Conservation (phyloP, 1,284 basidiomycete species). For the Ustilago trichophora region DNA sequence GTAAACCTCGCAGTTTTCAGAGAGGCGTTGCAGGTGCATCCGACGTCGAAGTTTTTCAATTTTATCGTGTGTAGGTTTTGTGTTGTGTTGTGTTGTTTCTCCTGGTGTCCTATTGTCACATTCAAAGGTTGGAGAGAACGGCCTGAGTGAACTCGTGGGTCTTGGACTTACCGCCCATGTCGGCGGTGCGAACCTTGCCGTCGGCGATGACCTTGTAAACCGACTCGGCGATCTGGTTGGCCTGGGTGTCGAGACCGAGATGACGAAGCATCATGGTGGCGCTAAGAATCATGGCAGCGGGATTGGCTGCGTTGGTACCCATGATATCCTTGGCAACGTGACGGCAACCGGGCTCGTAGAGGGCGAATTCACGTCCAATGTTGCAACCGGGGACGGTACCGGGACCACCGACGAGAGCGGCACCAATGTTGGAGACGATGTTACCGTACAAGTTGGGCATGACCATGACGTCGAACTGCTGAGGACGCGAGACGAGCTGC, state of each 20-base stretch:
- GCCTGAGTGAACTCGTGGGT: slow-evolving; percentile 66
- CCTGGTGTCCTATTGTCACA: no score
- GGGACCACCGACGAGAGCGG: slow-evolving; percentile 96
- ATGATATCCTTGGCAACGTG: slow-evolving; percentile 98
- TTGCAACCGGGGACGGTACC: slow-evolving; percentile 98
- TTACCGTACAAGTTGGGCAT: slow-evolving; percentile 96
- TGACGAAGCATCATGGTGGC: slow-evolving; percentile 99
- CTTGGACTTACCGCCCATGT: slow-evolving; percentile 80
- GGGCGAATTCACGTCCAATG: slow-evolving; percentile 94
- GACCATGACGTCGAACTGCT: slow-evolving; percentile 99
- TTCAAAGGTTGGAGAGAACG: slow-evolving; percentile 59
- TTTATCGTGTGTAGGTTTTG: neutral
- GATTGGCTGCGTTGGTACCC: slow-evolving; percentile 97
- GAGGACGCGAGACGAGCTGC: slow-evolving; percentile 94
- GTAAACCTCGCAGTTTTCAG: no score
- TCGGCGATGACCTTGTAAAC: slow-evolving; percentile 92
- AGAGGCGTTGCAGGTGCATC: neutral
- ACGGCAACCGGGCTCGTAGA: slow-evolving; percentile 98
- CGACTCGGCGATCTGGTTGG: slow-evolving; percentile 90
- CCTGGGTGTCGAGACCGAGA: slow-evolving; percentile 93
- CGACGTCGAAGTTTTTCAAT: slow-evolving; percentile 13
- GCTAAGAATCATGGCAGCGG: slow-evolving; percentile 95
- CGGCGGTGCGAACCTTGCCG: slow-evolving; percentile 89
- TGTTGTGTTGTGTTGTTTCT: neutral
- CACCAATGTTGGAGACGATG: slow-evolving; percentile 97